Conservation (phyloP, 805 yeast species). For the Cyberlindnera saturnus region DNA sequence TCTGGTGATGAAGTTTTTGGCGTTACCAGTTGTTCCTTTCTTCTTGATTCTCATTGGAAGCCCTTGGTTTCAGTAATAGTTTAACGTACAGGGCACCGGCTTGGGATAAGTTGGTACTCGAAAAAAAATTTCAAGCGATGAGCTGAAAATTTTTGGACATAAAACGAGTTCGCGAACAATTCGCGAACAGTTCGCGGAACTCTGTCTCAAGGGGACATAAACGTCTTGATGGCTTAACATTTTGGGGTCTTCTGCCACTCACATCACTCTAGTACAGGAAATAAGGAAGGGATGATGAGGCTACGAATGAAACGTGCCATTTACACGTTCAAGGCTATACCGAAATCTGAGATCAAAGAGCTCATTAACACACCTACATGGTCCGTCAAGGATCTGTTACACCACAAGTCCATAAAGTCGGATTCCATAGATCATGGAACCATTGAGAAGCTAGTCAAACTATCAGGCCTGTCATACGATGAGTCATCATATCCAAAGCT, state of each 20-base stretch:
- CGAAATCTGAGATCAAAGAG: conserved; percentile 2
- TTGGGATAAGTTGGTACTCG: not conserved
- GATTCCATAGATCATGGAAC: conserved; percentile 6
- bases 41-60: conserved; percentile 43
- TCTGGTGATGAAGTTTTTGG: conserved; percentile 87
- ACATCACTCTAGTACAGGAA: too few species aligned
- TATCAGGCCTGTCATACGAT: conserved; percentile 43
- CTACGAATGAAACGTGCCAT: not conserved
- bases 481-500: conserved; percentile 26
- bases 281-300: too few species aligned
- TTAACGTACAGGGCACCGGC: too few species aligned
- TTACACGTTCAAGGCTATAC: not conserved
- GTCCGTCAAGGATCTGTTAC: conserved; percentile 22
- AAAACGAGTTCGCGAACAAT: conserved; percentile 1
- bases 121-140: conserved; percentile 1
- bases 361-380: conserved; percentile 14
- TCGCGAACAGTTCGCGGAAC: not conserved
- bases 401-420: conserved; percentile 15
- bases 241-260: not conserved
- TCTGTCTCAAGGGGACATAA: too few species aligned
- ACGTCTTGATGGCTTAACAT: too few species aligned
- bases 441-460: conserved; percentile 31
- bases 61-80: too few species aligned
- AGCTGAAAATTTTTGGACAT: conserved; percentile 1
- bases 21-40: conserved; percentile 82